Base-by-base conservation (phyloP, 2,329 filamentous ascomycete genomes). In the Alternaria viburni region DNA sequence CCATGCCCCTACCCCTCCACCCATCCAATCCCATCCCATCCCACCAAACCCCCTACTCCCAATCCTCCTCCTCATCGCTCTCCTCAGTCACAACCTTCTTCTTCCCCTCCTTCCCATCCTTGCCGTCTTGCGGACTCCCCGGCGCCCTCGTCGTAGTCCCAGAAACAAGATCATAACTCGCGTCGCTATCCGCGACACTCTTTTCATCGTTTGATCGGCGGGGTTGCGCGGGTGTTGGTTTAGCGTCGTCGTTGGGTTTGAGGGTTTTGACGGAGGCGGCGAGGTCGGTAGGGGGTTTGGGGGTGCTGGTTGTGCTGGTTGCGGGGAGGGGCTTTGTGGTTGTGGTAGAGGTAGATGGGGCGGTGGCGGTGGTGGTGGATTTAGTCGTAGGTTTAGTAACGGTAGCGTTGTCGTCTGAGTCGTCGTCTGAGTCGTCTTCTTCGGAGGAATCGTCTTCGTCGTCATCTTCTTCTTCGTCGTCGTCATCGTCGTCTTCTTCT, bases 171-270 rank as follows among this genome's bases (percentile, higher is more conserved):
- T 99, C 96, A 79, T 99, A 99, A 82, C 93, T 97, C 17, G 93
- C 93, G 73, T 99, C 96, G 77, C 95, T 97, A 74, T 96, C 96
- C 8, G 93, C 89, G 70, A 96, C 92, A 25, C 92, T 96, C 78
- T 95, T 93, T 78, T 79, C 79, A 49, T 84, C 81, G 74, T 96
- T 91, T 25, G 93, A 96, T 43, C 83, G 82, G 57, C 92, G 90
- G 17, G 89, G 83, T 41, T 74, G 71, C 28, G 82, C 81, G 25
- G 89, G 86, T 79, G 93, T 93, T 51, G 88, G 82, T 66, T 67
- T 74, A 67, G 68, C 65, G 15, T 68, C 59, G 3, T 59, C 58
- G 0, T 68, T 67, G 6, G 74, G 80, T 67, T 78, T 84, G 54
- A 82, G 77, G 13, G 80, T 79, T 54, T 81, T 73, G 56, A 76